Evolutionary conservation across 202 grass and related monocot genomes (phyloP), one percentile per base, ranked within the genome.

Genomic region (Sporobolus alterniflorus): DNA sequence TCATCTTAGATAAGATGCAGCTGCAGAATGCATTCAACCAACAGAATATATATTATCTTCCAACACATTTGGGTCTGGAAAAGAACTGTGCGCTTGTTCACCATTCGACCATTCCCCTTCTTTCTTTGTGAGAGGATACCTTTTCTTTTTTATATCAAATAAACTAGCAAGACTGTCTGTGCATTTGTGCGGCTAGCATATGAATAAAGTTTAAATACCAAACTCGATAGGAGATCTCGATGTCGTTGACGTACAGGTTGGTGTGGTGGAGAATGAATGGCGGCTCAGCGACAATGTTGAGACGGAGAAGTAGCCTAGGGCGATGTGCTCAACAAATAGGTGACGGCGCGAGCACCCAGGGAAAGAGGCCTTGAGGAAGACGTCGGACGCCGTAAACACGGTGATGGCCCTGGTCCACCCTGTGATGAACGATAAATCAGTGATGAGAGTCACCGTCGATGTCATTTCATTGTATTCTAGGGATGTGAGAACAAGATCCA

Each of bases 381-480:
- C 60, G 67, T 96, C 93, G n/a, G 88, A 87, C 12, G 90, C 85
- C 2, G 83, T 90, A 63, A 96, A 96, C 76, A 93, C 73, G 63
- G 90, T 96, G 61, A 96, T 39, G 11, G 93, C 80, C 18, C 86
- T 83, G 5, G 81, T 71, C 90, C 90, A 96, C 48, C 76, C 30
- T 6, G 48, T 67, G 44, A 91, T 73, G 17, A 82, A 43, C 11
- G 83, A 49, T 3, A 80, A 69, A 29, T 59, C 39, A 48, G 76
- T 82, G 31, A 91, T 76, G 31, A 92, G 86, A 28, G 85, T 77
- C 36, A 85, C 88, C 2, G 85, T 86, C 30, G 67, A 89, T 15
- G 93, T 80, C 78, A 96, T 91, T 52, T 92, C 91, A 60, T 86
- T 88, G 93, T 92, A 96, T 14, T 88, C 93, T 6, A 96, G 90